These are phyloP conservation scores for Xylariomycetidae sp. DNA, from an alignment of 2,329 filamentous ascomycete species.

Conservation along the genomic window DNA sequence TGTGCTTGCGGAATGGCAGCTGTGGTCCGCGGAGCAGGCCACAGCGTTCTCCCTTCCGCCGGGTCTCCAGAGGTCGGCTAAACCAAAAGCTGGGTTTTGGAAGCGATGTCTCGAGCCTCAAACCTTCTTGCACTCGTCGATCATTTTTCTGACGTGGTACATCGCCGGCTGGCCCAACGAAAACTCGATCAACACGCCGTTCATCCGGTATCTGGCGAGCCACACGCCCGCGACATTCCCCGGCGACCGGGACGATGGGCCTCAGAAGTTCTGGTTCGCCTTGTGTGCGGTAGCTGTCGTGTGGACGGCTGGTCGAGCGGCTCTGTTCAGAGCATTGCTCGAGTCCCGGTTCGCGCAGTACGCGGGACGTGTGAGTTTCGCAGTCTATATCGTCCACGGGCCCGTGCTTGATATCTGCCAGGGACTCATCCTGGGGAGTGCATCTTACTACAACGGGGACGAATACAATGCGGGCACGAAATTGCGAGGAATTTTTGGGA, in stretches of 20 bases:
- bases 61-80: too few relatives aligned
- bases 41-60: conserved; percentile 26
- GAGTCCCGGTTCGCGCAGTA: conserved; percentile 47
- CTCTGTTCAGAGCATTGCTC: conserved; percentile 33
- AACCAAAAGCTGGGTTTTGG: too few relatives aligned
- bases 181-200: conserved; percentile 28
- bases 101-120: neutral
- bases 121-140: too few relatives aligned
- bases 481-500: conserved; percentile 29
- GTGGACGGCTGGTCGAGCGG: conserved; percentile 34
- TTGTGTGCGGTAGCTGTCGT: conserved; percentile 30
- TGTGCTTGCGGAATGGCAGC: conserved; percentile 39
- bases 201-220: conserved; percentile 16
- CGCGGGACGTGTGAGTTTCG: conserved; percentile 48
- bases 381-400: conserved; percentile 54
- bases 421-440: conserved; percentile 22
- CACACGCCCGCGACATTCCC: conserved; percentile 29
- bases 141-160: too few relatives aligned
- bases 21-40: conserved; percentile 26
- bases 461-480: conserved; percentile 19
- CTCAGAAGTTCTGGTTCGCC: conserved; percentile 35
- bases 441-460: conserved; percentile 15
- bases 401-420: conserved; percentile 36
- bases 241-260: conserved; percentile 22
- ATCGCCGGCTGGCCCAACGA: conserved; percentile 38